Evolutionary conservation across 2,329 filamentous ascomycete genomes (phyloP).

Genomic region (Ceratocystis lukuohia): DNA sequence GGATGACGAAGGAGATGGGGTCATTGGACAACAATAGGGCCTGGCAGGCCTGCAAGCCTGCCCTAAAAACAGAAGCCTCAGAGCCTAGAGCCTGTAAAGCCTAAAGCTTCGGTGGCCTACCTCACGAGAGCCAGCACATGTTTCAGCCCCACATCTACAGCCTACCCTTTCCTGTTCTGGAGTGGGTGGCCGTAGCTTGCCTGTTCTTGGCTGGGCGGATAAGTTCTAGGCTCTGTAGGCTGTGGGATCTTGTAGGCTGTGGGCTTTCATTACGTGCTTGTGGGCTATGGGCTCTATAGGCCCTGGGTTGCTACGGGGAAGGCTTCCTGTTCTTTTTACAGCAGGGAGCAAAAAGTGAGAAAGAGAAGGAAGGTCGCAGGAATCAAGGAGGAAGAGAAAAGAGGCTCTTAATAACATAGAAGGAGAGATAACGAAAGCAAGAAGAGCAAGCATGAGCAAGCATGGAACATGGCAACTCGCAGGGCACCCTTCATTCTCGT

Average conservation of each 20-base stretch:
- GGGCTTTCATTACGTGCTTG: neutral
- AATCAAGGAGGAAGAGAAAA: conserved; percentile 1
- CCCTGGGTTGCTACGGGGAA: neutral
- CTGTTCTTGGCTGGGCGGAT: neutral
- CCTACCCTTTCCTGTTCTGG: conserved; percentile 1
- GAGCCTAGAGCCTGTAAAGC: neutral
- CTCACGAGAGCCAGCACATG: neutral
- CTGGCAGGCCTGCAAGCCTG: neutral
- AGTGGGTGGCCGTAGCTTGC: neutral
- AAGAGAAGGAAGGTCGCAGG: neutral
- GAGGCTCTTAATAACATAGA: conserved; percentile 3
- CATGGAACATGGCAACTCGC: conserved; percentile 1
- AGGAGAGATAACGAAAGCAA: neutral
- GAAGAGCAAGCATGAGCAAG: neutral
- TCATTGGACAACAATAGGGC: neutral
- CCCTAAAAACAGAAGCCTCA: neutral
- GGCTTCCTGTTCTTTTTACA: neutral
- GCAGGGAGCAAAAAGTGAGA: neutral
- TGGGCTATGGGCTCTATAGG: conserved; percentile 1
- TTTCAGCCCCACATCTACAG: neutral
- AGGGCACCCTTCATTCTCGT: neutral
- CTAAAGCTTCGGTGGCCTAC: neutral
- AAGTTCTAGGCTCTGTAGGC: neutral
- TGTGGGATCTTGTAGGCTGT: neutral
- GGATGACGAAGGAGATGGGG: neutral